Percentiles rank a stretch among this genome's conserved stretches.
These are phyloP conservation scores for Aphanomyces euteiches DNA, from an alignment of 352 stramenopile species.

Conservation along the genomic window DNA sequence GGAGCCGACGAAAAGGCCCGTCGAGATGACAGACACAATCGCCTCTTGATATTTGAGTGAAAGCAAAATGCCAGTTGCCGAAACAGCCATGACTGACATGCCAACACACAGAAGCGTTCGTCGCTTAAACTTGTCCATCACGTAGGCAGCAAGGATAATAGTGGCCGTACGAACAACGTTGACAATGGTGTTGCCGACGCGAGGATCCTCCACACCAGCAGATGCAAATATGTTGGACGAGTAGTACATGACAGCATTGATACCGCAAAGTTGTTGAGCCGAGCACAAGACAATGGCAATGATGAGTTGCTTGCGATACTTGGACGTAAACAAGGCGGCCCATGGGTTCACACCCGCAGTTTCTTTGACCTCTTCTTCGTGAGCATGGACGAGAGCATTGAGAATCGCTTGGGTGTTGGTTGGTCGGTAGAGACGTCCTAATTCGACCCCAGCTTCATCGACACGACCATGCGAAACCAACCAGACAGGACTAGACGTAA, in stretches of 20 bases:
- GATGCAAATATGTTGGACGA: conserved; percentile 44
- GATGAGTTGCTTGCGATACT: conserved; percentile 44
- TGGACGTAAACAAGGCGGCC: conserved; percentile 33
- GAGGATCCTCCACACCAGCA: conserved; percentile 41
- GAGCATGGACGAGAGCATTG: conserved; percentile 11
- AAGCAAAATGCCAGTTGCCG: conserved; percentile 51
- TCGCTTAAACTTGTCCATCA: conserved; percentile 47
- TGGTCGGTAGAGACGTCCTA: conserved; percentile 6
- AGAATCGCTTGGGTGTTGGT: conserved; percentile 17
- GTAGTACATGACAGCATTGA: conserved; percentile 58
- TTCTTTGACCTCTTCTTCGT: conserved; percentile 19
- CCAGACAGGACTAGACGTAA: conserved; percentile 22
- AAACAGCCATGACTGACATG: conserved; percentile 51
- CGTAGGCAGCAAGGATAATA: conserved; percentile 37
- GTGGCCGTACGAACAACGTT: conserved; percentile 47
- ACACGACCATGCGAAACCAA: conserved; percentile 2
- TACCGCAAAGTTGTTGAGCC: conserved; percentile 54
- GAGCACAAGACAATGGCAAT: conserved; percentile 41
- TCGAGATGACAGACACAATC: conserved; percentile 22
- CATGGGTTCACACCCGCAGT: conserved; percentile 15
- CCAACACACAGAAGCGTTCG: conserved; percentile 51
- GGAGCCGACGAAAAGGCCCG: conserved; percentile 27
- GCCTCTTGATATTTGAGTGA: conserved; percentile 17
- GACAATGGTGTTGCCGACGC: conserved; percentile 43
- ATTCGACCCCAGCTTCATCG: conserved; percentile 12